Evolutionary conservation across 2,329 filamentous ascomycete genomes (phyloP), one percentile per base, ranked within the genome.

Genomic region (Arthrinium puccinioides): DNA sequence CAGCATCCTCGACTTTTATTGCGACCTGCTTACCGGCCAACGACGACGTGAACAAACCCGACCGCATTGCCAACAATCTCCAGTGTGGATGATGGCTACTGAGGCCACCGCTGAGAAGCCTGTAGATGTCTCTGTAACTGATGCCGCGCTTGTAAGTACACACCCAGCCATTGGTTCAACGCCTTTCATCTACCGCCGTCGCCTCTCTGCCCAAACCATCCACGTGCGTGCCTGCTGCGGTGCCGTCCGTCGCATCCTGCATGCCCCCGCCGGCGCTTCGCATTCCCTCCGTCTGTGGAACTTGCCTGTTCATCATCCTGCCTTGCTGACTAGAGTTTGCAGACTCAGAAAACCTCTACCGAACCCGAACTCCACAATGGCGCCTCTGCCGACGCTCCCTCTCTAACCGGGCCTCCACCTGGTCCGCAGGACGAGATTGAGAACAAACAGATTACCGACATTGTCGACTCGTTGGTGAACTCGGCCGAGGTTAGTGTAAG

Each of bases 401-500:
- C 47, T 32, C 44, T 75, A 58, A 78, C 78, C 54, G 70, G 70
- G 13, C 35, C 58, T 62, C n/a, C n/a, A n/a, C n/a, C 54, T 32
- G 46, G 56, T 44, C 56, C 64, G 47, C 59, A 59, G 54, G 66
- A 77, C 50, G 74, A 76, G 42, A 61, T 70, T 47, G 72, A 70
- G 50, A 73, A 74, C 53, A 78, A 74, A 59, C 70, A 70, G 53
- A 72, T 76, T 53, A 63, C 66, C 54, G 69, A 64, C 39, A 69
- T 65, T 43, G 66, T 76, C 44, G 78, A 82, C 52, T 69, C 79
- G 52, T 66, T 72, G 46, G 62, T 72, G 45, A 71, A 73, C 55
- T 82, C 79, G 41, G 70, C 76, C 47, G 76, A 82, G 51, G 78
- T 77, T 44, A 86, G 83, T 56, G 69, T 76, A 45, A 87, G 79